Evolutionary conservation across 2,329 filamentous ascomycete genomes (phyloP).

Genomic region (Microcera coccophila): DNA sequence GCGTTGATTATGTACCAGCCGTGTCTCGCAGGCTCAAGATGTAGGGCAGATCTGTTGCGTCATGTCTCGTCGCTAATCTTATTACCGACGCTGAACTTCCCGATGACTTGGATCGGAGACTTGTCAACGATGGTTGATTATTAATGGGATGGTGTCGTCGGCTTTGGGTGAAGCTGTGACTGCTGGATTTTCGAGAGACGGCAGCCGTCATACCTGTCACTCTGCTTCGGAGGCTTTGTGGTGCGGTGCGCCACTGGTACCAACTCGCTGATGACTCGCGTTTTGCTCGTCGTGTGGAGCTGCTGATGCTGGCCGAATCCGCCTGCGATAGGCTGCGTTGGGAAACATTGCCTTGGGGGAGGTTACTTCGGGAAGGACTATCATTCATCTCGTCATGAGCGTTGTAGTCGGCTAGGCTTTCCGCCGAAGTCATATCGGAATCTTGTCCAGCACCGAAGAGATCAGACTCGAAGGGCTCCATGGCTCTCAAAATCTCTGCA

Average conservation of each 20-base stretch:
- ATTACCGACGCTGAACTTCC: conserved; percentile 44
- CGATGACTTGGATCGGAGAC: conserved; percentile 37
- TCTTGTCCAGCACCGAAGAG: conserved; percentile 41
- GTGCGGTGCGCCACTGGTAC: conserved; percentile 48
- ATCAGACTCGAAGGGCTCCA: conserved; percentile 60
- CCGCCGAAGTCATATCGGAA: conserved; percentile 25
- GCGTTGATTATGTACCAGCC: conserved; percentile 22
- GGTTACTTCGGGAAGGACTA: conserved; percentile 36
- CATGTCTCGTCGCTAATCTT: conserved; percentile 41
- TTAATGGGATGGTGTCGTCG: conserved; percentile 36
- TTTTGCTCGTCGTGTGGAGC: conserved; percentile 28
- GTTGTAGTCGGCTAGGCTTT: conserved; percentile 45
- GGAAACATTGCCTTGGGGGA: conserved; percentile 35
- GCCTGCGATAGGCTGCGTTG: conserved; percentile 24
- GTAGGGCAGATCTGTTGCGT: conserved; percentile 33
- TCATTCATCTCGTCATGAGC: conserved; percentile 41
- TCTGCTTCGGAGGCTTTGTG: conserved; percentile 49
- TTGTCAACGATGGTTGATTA: conserved; percentile 38
- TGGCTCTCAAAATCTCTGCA: conserved; percentile 71
- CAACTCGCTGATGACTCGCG: conserved; percentile 43
- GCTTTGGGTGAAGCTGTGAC: conserved; percentile 41
- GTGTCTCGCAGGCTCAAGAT: conserved; percentile 35
- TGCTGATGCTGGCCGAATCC: conserved; percentile 27
- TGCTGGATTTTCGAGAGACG: conserved; percentile 37
- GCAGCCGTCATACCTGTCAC: conserved; percentile 32